Conservation (phyloP, 108 stramenopile species). For the Tribonema minus region DNA sequence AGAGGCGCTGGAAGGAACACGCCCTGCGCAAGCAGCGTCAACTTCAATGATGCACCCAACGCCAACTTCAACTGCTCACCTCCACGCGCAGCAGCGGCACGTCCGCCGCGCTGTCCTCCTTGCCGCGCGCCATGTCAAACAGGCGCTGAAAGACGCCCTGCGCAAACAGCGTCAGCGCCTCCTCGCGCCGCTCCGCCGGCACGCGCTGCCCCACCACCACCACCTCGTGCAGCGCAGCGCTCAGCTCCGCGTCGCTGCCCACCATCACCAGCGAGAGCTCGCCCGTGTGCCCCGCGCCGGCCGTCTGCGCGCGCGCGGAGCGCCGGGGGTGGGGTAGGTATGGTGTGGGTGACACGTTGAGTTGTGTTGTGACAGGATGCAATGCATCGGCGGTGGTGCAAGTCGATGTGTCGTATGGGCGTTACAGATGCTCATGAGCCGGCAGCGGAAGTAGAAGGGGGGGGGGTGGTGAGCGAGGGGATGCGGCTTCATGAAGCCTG, state of each 20-base stretch:
- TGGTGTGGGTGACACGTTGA: no score
- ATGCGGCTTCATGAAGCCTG: no score
- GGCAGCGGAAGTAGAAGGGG: not conserved
- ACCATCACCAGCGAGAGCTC: slow-evolving; percentile 73
- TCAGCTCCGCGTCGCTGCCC: slow-evolving; percentile 70
- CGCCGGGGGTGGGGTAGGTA: no score
- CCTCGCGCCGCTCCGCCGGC: slow-evolving; percentile 68
- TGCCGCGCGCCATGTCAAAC: slow-evolving; percentile 67
- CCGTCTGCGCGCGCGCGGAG: not conserved
- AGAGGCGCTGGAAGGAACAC: slow-evolving; percentile 95
- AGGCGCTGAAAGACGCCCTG: slow-evolving; percentile 93
- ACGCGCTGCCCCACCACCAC: slow-evolving; percentile 36
- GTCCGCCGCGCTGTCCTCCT: slow-evolving; percentile 34
- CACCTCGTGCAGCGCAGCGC: slow-evolving; percentile 74
- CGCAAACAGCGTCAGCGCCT: slow-evolving; percentile 79
- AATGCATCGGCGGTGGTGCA: no score
- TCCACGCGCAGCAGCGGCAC: slow-evolving; percentile 37
- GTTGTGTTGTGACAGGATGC: no score
- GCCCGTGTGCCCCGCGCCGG: not conserved
- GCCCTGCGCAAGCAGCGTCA: no score
- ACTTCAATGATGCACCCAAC: no score
- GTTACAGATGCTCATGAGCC: not conserved
- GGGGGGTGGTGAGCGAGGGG: no score
- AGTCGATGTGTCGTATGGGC: not conserved
- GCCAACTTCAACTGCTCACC: slow-evolving; percentile 7